Conservation (phyloP, 2,329 filamentous ascomycete genomes). For the Ophiostoma novo-ulmi region DNA sequence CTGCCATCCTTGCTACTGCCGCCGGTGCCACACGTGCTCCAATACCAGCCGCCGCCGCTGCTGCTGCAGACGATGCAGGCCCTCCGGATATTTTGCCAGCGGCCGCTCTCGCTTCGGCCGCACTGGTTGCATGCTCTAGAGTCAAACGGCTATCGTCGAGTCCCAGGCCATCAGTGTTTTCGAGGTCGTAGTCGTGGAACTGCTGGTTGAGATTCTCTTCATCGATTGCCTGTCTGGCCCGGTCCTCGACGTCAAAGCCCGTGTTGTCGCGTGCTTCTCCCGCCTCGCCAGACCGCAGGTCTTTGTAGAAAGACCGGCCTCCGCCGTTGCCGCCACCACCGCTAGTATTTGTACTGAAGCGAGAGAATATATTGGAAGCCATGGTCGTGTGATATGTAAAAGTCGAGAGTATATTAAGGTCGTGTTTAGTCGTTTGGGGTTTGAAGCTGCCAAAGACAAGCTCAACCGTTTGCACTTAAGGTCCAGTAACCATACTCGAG, state of each 20-base stretch:
- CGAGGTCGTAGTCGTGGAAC: constrained; percentile 48
- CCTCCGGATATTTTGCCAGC: not conserved
- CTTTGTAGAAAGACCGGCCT: constrained; percentile 47
- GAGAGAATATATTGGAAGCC: constrained; percentile 47
- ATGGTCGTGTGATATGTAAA: constrained; percentile 32
- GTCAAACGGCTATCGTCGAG: constrained; percentile 45
- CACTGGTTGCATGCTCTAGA: constrained; percentile 27
- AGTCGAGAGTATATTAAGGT: not conserved
- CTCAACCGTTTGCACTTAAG: constrained; percentile 12
- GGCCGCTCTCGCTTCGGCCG: not conserved
- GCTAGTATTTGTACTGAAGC: constrained; percentile 35
- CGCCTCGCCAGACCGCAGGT: constrained; percentile 41
- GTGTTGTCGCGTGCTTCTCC: not conserved
- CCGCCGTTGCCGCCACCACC: constrained; percentile 27
- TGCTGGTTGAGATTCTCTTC: constrained; percentile 50
- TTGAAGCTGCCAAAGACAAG: constrained; percentile 16
- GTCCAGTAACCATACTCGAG: constrained; percentile 14
- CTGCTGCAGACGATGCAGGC: not conserved
- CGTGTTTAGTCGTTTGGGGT: not conserved
- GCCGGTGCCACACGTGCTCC: constrained; percentile 8
- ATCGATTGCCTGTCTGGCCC: constrained; percentile 43
- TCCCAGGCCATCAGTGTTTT: constrained; percentile 40
- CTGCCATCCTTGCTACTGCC: not conserved
- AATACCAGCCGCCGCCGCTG: not conserved
- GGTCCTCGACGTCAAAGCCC: constrained; percentile 40